Conservation (phyloP, 2,329 filamentous ascomycete genomes). For the Pezicula neosporulosa region DNA sequence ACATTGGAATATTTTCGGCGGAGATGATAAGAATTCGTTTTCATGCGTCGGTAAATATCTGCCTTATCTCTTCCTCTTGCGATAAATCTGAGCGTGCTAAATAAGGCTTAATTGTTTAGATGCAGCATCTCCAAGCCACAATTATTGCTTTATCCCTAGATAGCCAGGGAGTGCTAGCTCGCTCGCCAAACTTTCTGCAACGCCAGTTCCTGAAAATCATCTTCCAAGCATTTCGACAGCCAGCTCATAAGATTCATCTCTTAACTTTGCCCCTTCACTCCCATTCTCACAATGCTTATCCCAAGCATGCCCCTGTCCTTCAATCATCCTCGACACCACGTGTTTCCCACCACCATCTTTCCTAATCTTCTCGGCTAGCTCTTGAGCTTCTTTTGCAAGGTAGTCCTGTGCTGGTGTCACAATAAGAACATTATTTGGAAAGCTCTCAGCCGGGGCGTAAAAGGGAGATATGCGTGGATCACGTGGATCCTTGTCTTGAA, state of each 20-base stretch:
- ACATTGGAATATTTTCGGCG: no score
- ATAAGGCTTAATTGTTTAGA: no score
- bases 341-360: conserved; percentile 13
- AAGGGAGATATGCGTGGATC: conserved; percentile 33
- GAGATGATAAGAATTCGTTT: no score
- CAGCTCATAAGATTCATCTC: conserved; percentile 7
- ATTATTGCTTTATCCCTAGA: no score
- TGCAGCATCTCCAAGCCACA: no score
- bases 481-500: conserved; percentile 22
- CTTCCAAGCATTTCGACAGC: conserved; percentile 7
- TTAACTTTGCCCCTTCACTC: conserved; percentile 3
- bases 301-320: conserved; percentile 14
- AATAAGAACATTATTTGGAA: conserved; percentile 26
- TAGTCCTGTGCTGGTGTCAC: conserved; percentile 33
- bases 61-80: no score
- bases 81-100: no score
- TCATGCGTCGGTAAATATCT: no score
- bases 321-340: conserved; percentile 20
- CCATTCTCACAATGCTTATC: conserved; percentile 8
- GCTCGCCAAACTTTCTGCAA: no score
- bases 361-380: conserved; percentile 26
- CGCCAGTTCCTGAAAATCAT: background rate
- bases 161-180: no score
- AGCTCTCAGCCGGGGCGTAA: conserved; percentile 21
- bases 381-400: conserved; percentile 32